Conservation (phyloP, 1,139 yeast species). For the Meyerozyma sp. region DNA sequence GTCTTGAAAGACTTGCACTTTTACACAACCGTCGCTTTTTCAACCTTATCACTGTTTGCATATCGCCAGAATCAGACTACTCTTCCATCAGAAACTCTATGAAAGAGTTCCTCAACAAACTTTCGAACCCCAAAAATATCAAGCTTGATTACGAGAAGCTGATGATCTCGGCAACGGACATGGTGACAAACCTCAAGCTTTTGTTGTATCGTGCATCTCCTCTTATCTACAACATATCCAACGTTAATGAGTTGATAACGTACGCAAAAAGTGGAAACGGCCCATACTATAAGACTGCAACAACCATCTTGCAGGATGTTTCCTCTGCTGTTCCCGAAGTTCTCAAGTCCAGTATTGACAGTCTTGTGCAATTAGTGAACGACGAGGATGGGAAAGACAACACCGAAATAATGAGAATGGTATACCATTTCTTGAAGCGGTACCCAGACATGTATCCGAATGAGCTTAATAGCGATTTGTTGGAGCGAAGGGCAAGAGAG, state of each 20-base stretch:
- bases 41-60: conserved; percentile 50
- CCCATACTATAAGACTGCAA: conserved; percentile 33
- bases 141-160: conserved; percentile 32
- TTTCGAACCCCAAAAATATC: conserved; percentile 47
- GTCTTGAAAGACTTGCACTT: conserved; percentile 47
- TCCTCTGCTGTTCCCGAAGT: conserved; percentile 61
- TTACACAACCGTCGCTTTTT: conserved; percentile 54
- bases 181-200: conserved; percentile 48
- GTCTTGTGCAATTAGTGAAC: conserved; percentile 33
- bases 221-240: conserved; percentile 61
- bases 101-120: conserved; percentile 53
- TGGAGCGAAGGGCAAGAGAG: conserved; percentile 39
- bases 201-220: conserved; percentile 59
- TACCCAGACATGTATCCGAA: conserved; percentile 38
- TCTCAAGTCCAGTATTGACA: conserved; percentile 54
- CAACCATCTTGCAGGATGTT: conserved; percentile 52
- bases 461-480: conserved; percentile 23
- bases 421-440: conserved; percentile 52
- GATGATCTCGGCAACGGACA: conserved; percentile 40
- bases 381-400: conserved; percentile 5
- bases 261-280: conserved; percentile 29
- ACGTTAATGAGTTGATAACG: conserved; percentile 49
- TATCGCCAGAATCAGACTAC: conserved; percentile 57
- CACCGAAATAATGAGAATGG: conserved; percentile 42
- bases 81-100: conserved; percentile 54